These are phyloP conservation scores for Gynandropsis gynandra DNA, from an alignment of 345 rosid genomes.

Conservation along the genomic window DNA sequence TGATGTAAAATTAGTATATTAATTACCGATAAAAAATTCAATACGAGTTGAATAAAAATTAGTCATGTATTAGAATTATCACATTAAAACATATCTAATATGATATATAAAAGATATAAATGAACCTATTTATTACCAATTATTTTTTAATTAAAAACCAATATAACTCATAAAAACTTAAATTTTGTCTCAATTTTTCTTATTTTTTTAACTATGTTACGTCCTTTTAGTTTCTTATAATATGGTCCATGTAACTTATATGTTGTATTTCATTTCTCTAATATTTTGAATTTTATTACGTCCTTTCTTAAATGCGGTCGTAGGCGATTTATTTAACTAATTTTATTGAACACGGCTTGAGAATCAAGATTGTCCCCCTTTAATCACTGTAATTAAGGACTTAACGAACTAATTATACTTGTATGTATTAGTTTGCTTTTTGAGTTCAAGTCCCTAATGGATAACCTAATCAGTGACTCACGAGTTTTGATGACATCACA, in stretches of 20 bases:
- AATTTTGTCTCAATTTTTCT: too few relatives aligned
- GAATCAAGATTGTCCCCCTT: constrained; percentile 18
- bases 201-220: too few relatives aligned
- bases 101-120: too few relatives aligned
- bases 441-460: constrained; percentile 17
- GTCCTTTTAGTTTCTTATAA: too few relatives aligned
- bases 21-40: too few relatives aligned
- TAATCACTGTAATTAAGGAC: constrained; percentile 2
- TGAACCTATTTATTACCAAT: too few relatives aligned
- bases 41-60: too few relatives aligned
- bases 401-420: constrained; percentile 10
- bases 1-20: too few relatives aligned
- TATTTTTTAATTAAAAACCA: too few relatives aligned
- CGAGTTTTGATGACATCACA: constrained; percentile 7
- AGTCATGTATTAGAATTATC: too few relatives aligned
- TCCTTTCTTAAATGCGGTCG: constrained; percentile 8
- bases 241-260: background rate
- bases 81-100: too few relatives aligned
- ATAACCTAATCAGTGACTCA: constrained; percentile 25
- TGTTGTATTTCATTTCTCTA: background rate
- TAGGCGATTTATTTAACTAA: background rate
- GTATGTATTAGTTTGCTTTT: background rate
- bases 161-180: too few relatives aligned
- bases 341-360: constrained; percentile 8
- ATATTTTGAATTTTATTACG: constrained; percentile 11